Conservation (phyloP, 176 grass and related monocot genomes). For the Cenchrus fungigraminus region DNA sequence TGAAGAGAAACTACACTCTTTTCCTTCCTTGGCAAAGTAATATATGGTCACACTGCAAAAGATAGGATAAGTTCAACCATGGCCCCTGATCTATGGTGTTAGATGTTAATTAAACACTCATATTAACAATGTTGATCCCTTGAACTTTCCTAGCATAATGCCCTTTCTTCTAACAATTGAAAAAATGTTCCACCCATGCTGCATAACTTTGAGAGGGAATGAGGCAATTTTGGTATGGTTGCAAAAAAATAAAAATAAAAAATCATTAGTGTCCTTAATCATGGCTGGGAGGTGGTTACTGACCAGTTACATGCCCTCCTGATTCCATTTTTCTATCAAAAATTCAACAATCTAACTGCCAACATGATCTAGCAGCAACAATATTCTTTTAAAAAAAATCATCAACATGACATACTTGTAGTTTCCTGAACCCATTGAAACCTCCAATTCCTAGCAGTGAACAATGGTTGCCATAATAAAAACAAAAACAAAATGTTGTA, state of each 20-base stretch:
- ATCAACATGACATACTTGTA: background rate
- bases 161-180: background rate
- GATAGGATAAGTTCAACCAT: conserved; percentile 21
- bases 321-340: background rate
- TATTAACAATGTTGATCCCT: background rate
- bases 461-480: background rate
- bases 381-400: background rate
- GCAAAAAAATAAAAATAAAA: background rate
- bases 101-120: conserved; percentile 13
- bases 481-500: background rate
- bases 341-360: background rate
- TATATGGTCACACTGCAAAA: conserved; percentile 71
- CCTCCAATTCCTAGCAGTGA: background rate
- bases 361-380: background rate
- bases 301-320: background rate
- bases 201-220: background rate
- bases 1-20: conserved; percentile 60
- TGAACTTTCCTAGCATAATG: background rate
- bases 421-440: background rate
- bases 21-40: conserved; percentile 93
- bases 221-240: background rate
- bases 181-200: conserved; percentile 20
- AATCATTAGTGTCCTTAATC: background rate
- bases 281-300: background rate
- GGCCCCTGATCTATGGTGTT: background rate